These are phyloP conservation scores for Scedosporium aurantiacum DNA, from an alignment of 2,329 filamentous ascomycete genomes.

Conservation along the genomic window DNA sequence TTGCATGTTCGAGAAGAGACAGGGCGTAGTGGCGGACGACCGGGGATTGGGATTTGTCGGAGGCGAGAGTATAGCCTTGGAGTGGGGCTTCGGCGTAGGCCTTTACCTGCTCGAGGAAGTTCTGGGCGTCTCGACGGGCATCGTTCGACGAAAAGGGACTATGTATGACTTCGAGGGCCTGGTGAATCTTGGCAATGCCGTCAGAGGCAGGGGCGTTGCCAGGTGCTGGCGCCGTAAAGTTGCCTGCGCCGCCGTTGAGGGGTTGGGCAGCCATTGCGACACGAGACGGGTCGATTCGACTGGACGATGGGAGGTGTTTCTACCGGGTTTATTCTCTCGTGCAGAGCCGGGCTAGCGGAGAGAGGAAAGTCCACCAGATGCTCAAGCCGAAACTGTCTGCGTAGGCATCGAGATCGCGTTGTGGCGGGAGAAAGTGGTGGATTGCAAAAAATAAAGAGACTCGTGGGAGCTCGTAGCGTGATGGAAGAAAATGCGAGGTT, in stretches of 20 bases:
- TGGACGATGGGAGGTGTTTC: background rate
- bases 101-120: constrained; percentile 81
- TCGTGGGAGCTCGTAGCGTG: background rate
- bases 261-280: constrained; percentile 10
- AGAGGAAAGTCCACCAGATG: background rate
- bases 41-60: constrained; percentile 61
- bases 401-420: background rate
- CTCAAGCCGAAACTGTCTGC: background rate
- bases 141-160: constrained; percentile 70
- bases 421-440: background rate
- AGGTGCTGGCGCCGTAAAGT: constrained; percentile 19
- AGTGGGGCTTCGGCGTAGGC: constrained; percentile 66
- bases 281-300: background rate
- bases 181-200: constrained; percentile 58
- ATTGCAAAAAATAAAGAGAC: background rate
- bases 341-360: background rate
- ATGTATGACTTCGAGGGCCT: constrained; percentile 82
- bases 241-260: constrained; percentile 24
- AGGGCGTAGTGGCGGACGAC: constrained; percentile 89
- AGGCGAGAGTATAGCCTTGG: constrained; percentile 74
- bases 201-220: constrained; percentile 28
- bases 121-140: constrained; percentile 68
- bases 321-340: background rate
- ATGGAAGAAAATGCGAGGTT: background rate
- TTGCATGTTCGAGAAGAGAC: constrained; percentile 79